These are phyloP conservation scores for Kwoniella shandongensis DNA, from an alignment of 768 basidiomycete species.

Conservation along the genomic window DNA sequence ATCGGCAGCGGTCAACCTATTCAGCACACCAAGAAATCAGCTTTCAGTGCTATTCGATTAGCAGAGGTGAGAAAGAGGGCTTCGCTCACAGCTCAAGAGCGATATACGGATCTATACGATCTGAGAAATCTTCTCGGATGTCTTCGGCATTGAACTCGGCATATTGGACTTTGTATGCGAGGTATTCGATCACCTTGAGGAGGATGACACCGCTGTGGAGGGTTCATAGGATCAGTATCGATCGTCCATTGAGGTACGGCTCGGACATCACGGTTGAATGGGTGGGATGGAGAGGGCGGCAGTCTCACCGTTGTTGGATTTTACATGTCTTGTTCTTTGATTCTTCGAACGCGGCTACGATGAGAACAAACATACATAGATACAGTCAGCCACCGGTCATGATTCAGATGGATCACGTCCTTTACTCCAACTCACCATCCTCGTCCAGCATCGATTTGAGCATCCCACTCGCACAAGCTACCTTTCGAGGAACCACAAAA, in stretches of 20 bases:
- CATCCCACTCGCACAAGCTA: conserved; percentile 75
- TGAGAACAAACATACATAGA: not conserved
- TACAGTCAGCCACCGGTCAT: not conserved
- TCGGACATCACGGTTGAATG: no score
- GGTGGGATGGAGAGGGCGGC: not conserved
- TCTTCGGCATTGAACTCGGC: conserved; percentile 69
- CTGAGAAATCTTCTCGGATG: conserved; percentile 78
- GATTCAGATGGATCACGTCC: no score
- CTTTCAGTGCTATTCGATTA: not conserved
- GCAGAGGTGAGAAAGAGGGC: not conserved
- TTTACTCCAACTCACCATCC: conserved; percentile 65
- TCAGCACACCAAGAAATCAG: not conserved
- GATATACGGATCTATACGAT: conserved; percentile 81
- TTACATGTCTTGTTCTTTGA: conserved; percentile 68
- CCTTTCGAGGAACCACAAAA: conserved; percentile 72
- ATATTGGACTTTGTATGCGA: conserved; percentile 78
- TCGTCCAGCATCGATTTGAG: conserved; percentile 77
- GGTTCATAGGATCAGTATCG: no score
- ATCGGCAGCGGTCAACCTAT: conserved; percentile 39
- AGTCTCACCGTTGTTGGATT: conserved; percentile 67
- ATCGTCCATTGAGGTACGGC: no score
- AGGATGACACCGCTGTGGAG: conserved; percentile 63
- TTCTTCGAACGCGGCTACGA: conserved; percentile 70
- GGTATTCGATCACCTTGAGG: conserved; percentile 86
- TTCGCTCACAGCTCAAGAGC: conserved; percentile 78